These are phyloP conservation scores for Daldinia loculata DNA, from an alignment of 495 filamentous ascomycete species.

Conservation along the genomic window DNA sequence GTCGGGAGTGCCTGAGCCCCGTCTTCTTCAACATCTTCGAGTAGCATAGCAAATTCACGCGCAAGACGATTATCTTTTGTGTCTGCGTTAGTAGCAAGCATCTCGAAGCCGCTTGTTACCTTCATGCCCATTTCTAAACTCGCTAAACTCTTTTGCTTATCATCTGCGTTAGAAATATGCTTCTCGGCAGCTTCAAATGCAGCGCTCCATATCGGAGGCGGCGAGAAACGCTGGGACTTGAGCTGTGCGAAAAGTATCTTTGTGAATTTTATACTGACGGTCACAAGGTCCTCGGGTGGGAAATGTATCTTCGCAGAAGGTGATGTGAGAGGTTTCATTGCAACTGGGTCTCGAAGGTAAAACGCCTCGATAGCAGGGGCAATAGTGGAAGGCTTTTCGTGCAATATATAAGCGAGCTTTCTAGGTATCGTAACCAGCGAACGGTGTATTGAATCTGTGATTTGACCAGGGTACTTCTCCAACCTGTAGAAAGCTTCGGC, in stretches of 20 bases:
- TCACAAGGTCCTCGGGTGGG: constrained; percentile 79
- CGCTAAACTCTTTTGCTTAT: constrained; percentile 49
- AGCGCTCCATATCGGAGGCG: constrained; percentile 69
- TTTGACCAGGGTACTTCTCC: constrained; percentile 79
- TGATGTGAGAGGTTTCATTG: constrained; percentile 71
- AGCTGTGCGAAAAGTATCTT: constrained; percentile 91
- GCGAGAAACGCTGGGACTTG: constrained; percentile 82
- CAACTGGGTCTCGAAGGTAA: constrained; percentile 87
- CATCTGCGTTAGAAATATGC: constrained; percentile 25
- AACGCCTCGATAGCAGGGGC: constrained; percentile 89
- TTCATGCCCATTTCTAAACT: constrained; percentile 87
- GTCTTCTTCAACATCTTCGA: constrained; percentile 73
- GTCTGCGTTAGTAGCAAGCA: constrained; percentile 74
- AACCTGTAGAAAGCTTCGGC: constrained; percentile 90
- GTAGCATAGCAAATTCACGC: constrained; percentile 74
- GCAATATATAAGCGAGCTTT: constrained; percentile 81
- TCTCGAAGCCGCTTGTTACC: constrained; percentile 87
- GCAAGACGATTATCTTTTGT: constrained; percentile 70
- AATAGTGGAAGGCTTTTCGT: constrained; percentile 74
- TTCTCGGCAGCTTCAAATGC: constrained; percentile 42
- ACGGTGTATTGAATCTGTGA: constrained; percentile 74
- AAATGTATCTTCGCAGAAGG: constrained; percentile 60
- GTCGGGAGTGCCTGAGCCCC: constrained; percentile 70
- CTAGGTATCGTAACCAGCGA: constrained; percentile 77
- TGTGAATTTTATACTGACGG: constrained; percentile 80